Percentiles rank a stretch among this genome's conserved stretches.
Evolutionary conservation across 2,329 filamentous ascomycete genomes (phyloP).

Genomic region (Neofusicoccum parvum): DNA sequence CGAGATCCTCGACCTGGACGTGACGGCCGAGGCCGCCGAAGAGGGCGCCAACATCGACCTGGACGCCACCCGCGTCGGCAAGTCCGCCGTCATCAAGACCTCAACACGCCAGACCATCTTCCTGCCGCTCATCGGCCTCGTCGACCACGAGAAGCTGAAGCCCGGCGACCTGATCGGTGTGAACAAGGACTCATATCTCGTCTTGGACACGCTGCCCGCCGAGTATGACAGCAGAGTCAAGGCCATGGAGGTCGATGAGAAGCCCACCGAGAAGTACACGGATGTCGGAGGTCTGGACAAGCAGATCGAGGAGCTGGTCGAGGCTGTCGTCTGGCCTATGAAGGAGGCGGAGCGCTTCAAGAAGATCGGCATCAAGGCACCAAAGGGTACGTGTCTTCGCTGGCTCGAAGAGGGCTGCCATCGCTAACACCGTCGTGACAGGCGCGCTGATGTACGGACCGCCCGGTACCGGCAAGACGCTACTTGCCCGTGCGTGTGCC

Average conservation of each 20-base stretch:
- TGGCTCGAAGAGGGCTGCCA: slow-evolving; percentile 2
- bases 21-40: slow-evolving; percentile 91
- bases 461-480: slow-evolving; percentile 86
- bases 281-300: slow-evolving; percentile 98
- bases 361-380: slow-evolving; percentile 99
- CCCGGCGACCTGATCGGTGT: slow-evolving; percentile 96
- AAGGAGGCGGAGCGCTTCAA: slow-evolving; percentile 99
- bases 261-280: slow-evolving; percentile 98
- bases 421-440: slow-evolving; percentile 39
- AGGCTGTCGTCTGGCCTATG: slow-evolving; percentile 99
- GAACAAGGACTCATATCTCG: slow-evolving; percentile 98
- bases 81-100: slow-evolving; percentile 99
- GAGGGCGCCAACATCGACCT: slow-evolving; percentile 99
- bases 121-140: slow-evolving; percentile 91
- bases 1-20: slow-evolving; percentile 93
- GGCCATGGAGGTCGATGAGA: slow-evolving; percentile 99
- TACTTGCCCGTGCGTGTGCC: slow-evolving; percentile 91
- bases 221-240: slow-evolving; percentile 99
- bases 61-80: slow-evolving; percentile 93
- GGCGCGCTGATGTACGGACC: slow-evolving; percentile 98
- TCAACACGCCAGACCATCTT: slow-evolving; percentile 99
- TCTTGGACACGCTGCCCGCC: slow-evolving; percentile 92
- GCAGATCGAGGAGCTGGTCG: slow-evolving; percentile 97
- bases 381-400: slow-evolving; percentile 71
- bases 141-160: slow-evolving; percentile 93